These are phyloP conservation scores for Cladosporium sp. DNA, from an alignment of 2,329 filamentous ascomycete species.

Conservation along the genomic window DNA sequence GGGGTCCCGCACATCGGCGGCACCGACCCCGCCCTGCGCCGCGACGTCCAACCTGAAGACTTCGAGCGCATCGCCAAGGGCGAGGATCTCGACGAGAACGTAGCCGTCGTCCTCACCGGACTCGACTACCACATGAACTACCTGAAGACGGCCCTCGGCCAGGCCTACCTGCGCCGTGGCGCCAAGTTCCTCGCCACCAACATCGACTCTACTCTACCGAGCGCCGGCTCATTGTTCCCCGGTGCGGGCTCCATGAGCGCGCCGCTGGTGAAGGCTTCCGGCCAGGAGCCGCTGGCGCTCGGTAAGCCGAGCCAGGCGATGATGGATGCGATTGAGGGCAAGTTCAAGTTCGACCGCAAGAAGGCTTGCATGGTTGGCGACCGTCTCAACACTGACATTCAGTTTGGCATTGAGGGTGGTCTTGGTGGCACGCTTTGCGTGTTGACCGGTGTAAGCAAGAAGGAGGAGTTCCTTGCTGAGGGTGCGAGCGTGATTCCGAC, in stretches of 20 bases:
- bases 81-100: constrained; percentile 76
- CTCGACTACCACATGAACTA: constrained; percentile 96
- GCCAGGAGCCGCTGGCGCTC: constrained; percentile 65
- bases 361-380: constrained; percentile 95
- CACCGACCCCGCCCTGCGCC: constrained; percentile 69
- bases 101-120: constrained; percentile 82
- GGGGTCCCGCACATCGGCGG: constrained; percentile 76
- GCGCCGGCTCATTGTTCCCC: constrained; percentile 75
- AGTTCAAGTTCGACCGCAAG: constrained; percentile 78
- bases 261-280: constrained; percentile 60
- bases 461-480: constrained; percentile 71
- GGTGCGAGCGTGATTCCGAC: constrained; percentile 64
- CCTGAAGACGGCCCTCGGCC: constrained; percentile 76
- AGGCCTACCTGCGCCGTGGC: constrained; percentile 76
- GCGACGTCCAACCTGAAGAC: constrained; percentile 75
- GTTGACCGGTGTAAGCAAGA: constrained; percentile 80
- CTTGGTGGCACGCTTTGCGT: constrained; percentile 89
- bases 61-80: constrained; percentile 66
- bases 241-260: constrained; percentile 80
- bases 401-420: constrained; percentile 85
- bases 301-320: constrained; percentile 97
- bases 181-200: constrained; percentile 91
- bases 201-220: constrained; percentile 81
- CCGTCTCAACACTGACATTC: constrained; percentile 88
- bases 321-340: constrained; percentile 98